phyloP scores from a whole-genome alignment of 495 filamentous ascomycete genomes.

The Penicillium longicatenatum region DNA sequence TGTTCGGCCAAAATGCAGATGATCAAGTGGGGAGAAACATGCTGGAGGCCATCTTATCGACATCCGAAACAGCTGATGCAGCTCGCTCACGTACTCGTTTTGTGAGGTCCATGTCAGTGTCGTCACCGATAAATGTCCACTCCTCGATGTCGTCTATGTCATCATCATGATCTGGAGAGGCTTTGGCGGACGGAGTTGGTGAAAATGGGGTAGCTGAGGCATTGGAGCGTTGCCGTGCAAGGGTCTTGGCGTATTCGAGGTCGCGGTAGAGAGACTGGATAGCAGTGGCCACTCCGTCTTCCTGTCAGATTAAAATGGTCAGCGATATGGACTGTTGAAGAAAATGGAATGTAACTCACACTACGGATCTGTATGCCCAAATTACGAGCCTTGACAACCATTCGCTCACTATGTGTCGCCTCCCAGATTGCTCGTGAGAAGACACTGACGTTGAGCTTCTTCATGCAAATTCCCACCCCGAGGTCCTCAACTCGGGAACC shows the following conservation, averaged over 20 bases:
- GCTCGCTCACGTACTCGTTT: slow-evolving; percentile 41
- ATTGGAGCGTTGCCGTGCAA: slow-evolving; percentile 66
- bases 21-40: slow-evolving; percentile 9
- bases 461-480: slow-evolving; percentile 87
- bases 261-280: slow-evolving; percentile 95
- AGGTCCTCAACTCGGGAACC: slow-evolving; percentile 86
- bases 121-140: slow-evolving; percentile 77
- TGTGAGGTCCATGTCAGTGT: slow-evolving; percentile 58
- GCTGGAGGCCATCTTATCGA: slow-evolving; percentile 20
- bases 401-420: slow-evolving; percentile 81
- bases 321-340: background rate
- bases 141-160: slow-evolving; percentile 56
- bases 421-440: slow-evolving; percentile 91
- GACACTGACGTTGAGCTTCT: slow-evolving; percentile 79
- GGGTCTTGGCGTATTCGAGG: slow-evolving; percentile 88
- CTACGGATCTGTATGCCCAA: slow-evolving; percentile 84
- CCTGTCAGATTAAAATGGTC: slow-evolving; percentile 47
- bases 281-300: slow-evolving; percentile 84
- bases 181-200: slow-evolving; percentile 38
- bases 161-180: slow-evolving; percentile 41
- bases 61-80: slow-evolving; percentile 29
- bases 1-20: background rate
- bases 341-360: slow-evolving; percentile 50
- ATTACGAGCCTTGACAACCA: slow-evolving; percentile 81
- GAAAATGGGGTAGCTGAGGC: slow-evolving; percentile 46